Conservation (phyloP, 2,329 filamentous ascomycete genomes). For the Fonsecaea erecta region DNA sequence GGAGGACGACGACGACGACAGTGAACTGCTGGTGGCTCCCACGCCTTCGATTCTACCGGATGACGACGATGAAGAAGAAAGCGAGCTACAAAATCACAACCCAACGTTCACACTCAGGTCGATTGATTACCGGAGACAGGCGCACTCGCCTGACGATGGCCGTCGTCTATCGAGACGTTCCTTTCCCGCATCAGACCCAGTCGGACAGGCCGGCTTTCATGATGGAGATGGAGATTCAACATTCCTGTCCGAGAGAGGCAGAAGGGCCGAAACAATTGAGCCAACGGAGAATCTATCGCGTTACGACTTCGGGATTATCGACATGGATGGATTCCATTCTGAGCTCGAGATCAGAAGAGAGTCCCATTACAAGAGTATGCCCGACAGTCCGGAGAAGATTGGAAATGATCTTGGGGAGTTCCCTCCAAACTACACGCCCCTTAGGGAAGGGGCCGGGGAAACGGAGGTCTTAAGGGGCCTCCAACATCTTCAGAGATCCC, state of each 20-base stretch:
- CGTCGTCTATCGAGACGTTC: slow-evolving; percentile 45
- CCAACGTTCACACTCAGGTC: slow-evolving; percentile 36
- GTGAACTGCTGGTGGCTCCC: slow-evolving; percentile 43
- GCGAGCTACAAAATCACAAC: slow-evolving; percentile 8
- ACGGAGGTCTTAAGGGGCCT: slow-evolving; percentile 29
- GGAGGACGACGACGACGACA: slow-evolving; percentile 52
- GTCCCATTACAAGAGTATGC: slow-evolving; percentile 22
- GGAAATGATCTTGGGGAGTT: slow-evolving; percentile 50
- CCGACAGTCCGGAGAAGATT: slow-evolving; percentile 39
- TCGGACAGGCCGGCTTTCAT: slow-evolving; percentile 43
- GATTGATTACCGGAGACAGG: slow-evolving; percentile 27
- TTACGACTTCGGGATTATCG: slow-evolving; percentile 49
- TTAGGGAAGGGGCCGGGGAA: slow-evolving; percentile 43
- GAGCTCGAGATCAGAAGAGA: slow-evolving; percentile 43
- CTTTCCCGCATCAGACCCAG: slow-evolving; percentile 49
- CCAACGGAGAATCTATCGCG: slow-evolving; percentile 48
- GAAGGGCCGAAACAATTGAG: slow-evolving; percentile 46
- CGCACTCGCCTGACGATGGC: slow-evolving; percentile 4
- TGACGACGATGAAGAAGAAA: slow-evolving; percentile 24
- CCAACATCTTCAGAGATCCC: slow-evolving; percentile 24
- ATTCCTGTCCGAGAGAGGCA: slow-evolving; percentile 48
- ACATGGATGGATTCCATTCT: slow-evolving; percentile 58
- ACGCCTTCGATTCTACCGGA: slow-evolving; percentile 36
- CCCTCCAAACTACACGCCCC: slow-evolving; percentile 45
- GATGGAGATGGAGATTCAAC: slow-evolving; percentile 32